phyloP scores from a whole-genome alignment of 768 basidiomycete species.

The Naganishia vaughanmartiniae region DNA sequence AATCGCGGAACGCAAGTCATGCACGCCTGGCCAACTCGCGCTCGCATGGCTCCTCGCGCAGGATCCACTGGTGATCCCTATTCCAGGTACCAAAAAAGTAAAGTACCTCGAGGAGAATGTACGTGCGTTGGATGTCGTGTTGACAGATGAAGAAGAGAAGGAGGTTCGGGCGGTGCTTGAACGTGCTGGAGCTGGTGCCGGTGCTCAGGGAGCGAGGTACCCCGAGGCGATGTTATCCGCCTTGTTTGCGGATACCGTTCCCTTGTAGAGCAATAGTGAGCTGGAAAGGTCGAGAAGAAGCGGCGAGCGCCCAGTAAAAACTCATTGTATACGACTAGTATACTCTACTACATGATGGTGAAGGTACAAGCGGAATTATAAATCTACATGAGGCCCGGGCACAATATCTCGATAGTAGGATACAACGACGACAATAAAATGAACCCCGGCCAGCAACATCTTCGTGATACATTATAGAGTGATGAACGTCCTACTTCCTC shows the following conservation, averaged over 20 bases:
- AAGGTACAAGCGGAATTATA: not conserved
- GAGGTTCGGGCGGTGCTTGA: slow-evolving; percentile 48
- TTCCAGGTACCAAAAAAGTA: slow-evolving; percentile 38
- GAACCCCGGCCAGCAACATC: not conserved
- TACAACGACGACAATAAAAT: not conserved
- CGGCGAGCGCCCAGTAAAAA: not conserved
- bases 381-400: not conserved
- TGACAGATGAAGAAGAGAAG: slow-evolving; percentile 42
- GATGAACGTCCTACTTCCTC: slow-evolving; percentile 16
- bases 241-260: slow-evolving; percentile 21
- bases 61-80: slow-evolving; percentile 46
- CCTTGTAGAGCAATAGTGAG: not conserved
- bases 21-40: slow-evolving; percentile 51
- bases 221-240: slow-evolving; percentile 8
- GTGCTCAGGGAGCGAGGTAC: slow-evolving; percentile 37
- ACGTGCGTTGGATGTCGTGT: slow-evolving; percentile 37
- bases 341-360: too few species aligned
- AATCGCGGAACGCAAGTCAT: slow-evolving; percentile 49
- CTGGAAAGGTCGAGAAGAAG: not conserved
- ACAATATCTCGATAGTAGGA: not conserved
- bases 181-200: slow-evolving; percentile 41
- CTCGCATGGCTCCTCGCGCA: slow-evolving; percentile 52
- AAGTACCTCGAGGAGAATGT: slow-evolving; percentile 47
- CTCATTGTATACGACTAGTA: not conserved
- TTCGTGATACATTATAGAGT: too few species aligned